Evolutionary conservation across 2,329 filamentous ascomycete species (phyloP), one percentile per base, ranked within the genome.

Genomic region (Geosmithia morbida): DNA sequence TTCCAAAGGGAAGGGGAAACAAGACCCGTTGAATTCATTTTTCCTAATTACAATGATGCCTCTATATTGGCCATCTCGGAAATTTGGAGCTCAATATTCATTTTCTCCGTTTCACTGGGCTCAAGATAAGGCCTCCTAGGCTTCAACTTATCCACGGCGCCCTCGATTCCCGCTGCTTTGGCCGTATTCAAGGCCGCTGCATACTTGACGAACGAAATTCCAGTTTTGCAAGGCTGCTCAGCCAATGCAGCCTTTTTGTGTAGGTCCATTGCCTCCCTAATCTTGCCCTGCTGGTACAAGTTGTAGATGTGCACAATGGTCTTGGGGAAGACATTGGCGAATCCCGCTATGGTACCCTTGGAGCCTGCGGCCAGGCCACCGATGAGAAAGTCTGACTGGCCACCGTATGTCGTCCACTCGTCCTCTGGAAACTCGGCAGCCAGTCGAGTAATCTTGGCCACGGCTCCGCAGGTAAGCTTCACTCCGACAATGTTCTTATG

Each of bases 361-460:
- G 71, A 74, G 14, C 79, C 79, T 7, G 73, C 71, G 2, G 70
- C 69, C 39, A 83, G 59, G 0, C 74, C 77, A 2, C 75, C 77
- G 45, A 83, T 65, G 19, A 87, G 61, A 59, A 85, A 87, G 56
- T 88, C 84, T 1, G 76, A 78, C 63, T 87, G 83, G 0, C 85
- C 85, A 1, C 81, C 83, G 55, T 78, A 87, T 1, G 78, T 75
- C 1, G 81, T 62, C 29, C 48, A 50, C 13, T 37, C 14, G 8
- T 43, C 17, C 8, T 48, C 49, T 10, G 49, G 41, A 17, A 50
- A 42, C 20, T 48, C 45, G 14, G 69, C 71, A 1, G 72, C 65
- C 2, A 79, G 60, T 2, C 76, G 67, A 13, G 74, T 74, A 53
- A 77, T 75, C 61, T 80, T 80, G 29, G 71, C 76, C 18, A 79